Evolutionary conservation across 192 early-diverging fungal species (phyloP), one percentile per base, ranked within the genome.

Genomic region (Umbelopsis sp.): DNA sequence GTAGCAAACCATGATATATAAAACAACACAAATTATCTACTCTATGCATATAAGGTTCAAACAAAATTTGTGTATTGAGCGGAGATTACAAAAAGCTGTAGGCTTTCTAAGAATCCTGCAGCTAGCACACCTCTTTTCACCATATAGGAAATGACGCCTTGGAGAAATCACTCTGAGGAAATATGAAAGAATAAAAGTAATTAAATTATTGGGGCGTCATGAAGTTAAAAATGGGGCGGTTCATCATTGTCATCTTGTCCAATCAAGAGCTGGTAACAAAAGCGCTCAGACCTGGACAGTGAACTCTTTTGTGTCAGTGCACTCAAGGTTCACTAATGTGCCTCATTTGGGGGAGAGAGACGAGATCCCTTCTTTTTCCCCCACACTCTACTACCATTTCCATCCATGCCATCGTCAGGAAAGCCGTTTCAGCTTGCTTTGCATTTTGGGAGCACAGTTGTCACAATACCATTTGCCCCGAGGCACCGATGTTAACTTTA

Each of bases 401-500:
- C 47, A 2, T 49, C n/a, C 45, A 20, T 47, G 7, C 45, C 53
- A 29, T 36, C 4, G 0, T 69, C 24, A 51, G 11, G 11, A 49
- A 5, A 73, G 21, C 65, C 36, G 67, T 31, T 69, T 80, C 43
- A 69, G 47, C 44, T 73, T 76, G 16, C 68, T 69, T 41, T 76
- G 73, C 32, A 70, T 22, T 11, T 54, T 21, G 0, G 31, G 24
- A 8, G 59, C 45, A 59, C 94, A 96, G 34, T 86, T 82, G 3
- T 83, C 84, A 73, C 95, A 96, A 81, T 87, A 96, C 95, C 95
- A 96, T 65, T 85, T 87, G 11, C 94, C 95, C 69, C 94, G 90
- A 14, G 91, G 91, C 47, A 87, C 94, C 9, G 80, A 82, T 12
- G 80, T 86, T 29, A 96, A 80, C 11, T 92, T 92, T 21, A 95